Evolutionary conservation across 2,329 filamentous ascomycete species (phyloP).

Genomic region (Cladophialophora chaetospira): DNA sequence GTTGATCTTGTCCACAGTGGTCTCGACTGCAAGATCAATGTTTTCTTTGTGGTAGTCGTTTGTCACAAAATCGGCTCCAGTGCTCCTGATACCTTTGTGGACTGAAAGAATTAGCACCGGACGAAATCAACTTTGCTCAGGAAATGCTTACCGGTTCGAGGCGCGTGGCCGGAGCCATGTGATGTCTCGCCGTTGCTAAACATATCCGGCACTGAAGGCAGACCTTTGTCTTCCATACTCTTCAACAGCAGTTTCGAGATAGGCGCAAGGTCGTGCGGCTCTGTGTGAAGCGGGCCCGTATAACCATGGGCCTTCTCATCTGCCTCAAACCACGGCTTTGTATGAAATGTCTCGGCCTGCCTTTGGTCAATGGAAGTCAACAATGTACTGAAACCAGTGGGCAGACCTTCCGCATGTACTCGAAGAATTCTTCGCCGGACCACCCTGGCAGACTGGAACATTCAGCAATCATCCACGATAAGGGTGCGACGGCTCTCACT

Average conservation of each 20-base stretch:
- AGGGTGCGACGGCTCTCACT: constrained; percentile 45
- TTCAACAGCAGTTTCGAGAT: constrained; percentile 59
- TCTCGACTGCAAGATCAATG: constrained; percentile 52
- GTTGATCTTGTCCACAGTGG: constrained; percentile 56
- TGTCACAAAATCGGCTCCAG: constrained; percentile 56
- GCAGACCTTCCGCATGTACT: constrained; percentile 57
- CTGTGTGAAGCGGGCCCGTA: constrained; percentile 56
- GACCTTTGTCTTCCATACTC: constrained; percentile 57
- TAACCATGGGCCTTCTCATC: constrained; percentile 53
- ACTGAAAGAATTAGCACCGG: constrained; percentile 36
- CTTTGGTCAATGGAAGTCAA: constrained; percentile 28
- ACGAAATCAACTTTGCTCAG: not conserved
- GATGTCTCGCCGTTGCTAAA: constrained; percentile 57
- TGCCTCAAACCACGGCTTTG: constrained; percentile 59
- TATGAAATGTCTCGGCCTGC: constrained; percentile 61
- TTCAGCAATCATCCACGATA: not conserved
- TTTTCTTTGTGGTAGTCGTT: constrained; percentile 49
- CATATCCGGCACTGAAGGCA: constrained; percentile 61
- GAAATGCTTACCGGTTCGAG: constrained; percentile 45
- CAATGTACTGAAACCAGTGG: constrained; percentile 37
- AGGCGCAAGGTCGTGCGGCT: constrained; percentile 61
- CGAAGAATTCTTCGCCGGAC: constrained; percentile 60
- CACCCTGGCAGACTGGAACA: constrained; percentile 51
- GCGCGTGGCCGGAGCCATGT: constrained; percentile 59
- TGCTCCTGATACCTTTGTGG: constrained; percentile 55